A percentile compares a stretch with the other conserved stretches of the same genome.
Conservation (phyloP, 2,329 filamentous ascomycete species). For the Colletotrichum viniferum region DNA sequence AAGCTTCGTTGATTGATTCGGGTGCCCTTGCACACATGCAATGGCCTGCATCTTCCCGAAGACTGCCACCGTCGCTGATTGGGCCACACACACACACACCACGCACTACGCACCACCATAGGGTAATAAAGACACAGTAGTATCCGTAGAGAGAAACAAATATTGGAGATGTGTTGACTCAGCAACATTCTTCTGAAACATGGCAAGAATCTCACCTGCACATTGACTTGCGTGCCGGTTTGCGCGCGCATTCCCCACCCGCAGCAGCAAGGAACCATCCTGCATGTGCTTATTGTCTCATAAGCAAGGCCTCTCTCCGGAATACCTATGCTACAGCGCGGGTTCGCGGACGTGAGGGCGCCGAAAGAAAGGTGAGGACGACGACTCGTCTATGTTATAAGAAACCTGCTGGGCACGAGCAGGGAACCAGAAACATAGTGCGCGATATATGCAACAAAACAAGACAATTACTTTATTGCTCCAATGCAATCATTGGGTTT, state of each 20-base stretch:
- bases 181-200: not conserved
- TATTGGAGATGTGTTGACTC: not conserved
- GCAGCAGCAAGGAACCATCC: not conserved
- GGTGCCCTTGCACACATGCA: not conserved
- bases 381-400: not conserved
- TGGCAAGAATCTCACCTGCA: not conserved
- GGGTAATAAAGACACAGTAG: not conserved
- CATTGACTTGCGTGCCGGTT: not conserved
- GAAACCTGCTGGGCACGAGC: not conserved
- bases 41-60: not conserved
- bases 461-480: not conserved
- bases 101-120: rapidly evolving
- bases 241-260: not conserved
- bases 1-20: not conserved
- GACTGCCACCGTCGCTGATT: not conserved
- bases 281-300: not conserved
- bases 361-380: not conserved
- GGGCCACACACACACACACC: not conserved
- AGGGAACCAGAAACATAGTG: not conserved
- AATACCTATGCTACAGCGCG: not conserved
- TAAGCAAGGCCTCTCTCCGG: not conserved
- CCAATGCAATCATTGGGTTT: not conserved
- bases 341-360: not conserved
- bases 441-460: not conserved
- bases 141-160: not conserved